Percentiles rank a stretch among this genome's conserved stretches.
Conservation (phyloP, 495 filamentous ascomycete genomes). For the Podospora tetraspora region DNA sequence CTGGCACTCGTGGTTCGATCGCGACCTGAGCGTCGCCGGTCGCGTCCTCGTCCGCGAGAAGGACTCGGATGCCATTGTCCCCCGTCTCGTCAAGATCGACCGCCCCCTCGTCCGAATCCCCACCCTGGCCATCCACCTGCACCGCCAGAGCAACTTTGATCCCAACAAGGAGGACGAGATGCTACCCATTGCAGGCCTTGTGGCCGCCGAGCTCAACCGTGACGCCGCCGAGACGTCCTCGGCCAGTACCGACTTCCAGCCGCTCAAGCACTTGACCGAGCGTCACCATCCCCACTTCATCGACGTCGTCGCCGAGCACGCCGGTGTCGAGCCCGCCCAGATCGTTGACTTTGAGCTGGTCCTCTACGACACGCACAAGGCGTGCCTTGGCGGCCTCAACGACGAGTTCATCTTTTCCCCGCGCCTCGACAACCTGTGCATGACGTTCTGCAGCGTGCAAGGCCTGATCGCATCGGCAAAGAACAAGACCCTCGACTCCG, state of each 20-base stretch:
- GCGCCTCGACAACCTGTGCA: slow-evolving; percentile 88
- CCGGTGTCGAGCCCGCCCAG: slow-evolving; percentile 59
- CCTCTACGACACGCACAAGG: slow-evolving; percentile 89
- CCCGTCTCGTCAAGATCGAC: slow-evolving; percentile 86
- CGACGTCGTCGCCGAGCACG: slow-evolving; percentile 76
- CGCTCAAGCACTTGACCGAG: slow-evolving; percentile 69
- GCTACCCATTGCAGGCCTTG: slow-evolving; percentile 85
- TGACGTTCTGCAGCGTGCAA: slow-evolving; percentile 83
- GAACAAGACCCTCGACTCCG: slow-evolving; percentile 58
- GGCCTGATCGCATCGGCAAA: slow-evolving; percentile 78
- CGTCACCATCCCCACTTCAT: slow-evolving; percentile 87
- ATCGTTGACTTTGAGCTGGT: slow-evolving; percentile 93
- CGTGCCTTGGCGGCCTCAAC: slow-evolving; percentile 81
- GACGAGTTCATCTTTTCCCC: slow-evolving; percentile 93
- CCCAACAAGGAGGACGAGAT: slow-evolving; percentile 98
- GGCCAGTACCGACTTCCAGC: slow-evolving; percentile 55
- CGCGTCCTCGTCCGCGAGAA: slow-evolving; percentile 66
- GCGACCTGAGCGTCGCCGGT: slow-evolving; percentile 87
- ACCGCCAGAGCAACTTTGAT: slow-evolving; percentile 73
- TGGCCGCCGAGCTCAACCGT: slow-evolving; percentile 80
- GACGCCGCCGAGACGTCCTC: slow-evolving; percentile 34
- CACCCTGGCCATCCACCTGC: slow-evolving; percentile 88
- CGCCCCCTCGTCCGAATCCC: slow-evolving; percentile 87
- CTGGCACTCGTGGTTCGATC: slow-evolving; percentile 87
- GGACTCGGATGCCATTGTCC: slow-evolving; percentile 65